Conservation (phyloP, 768 basidiomycete species). For the Asterophora lycoperdoides region DNA sequence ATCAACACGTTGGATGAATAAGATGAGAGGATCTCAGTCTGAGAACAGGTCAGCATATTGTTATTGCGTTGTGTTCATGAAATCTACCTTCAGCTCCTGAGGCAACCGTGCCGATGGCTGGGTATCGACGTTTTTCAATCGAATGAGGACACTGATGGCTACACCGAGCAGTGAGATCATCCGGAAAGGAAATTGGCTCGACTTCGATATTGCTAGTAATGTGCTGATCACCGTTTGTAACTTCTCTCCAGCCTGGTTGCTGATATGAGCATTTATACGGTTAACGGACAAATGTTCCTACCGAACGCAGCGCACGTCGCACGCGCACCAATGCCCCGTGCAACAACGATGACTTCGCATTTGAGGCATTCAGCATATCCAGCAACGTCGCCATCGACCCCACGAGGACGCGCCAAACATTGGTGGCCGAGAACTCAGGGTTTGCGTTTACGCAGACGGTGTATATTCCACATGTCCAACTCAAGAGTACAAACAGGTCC, state of each 20-base stretch:
- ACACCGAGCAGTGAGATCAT: conserved; percentile 58
- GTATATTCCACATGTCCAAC: conserved; percentile 68
- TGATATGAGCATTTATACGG: neutral
- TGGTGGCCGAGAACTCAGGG: conserved; percentile 40
- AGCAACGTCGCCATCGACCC: conserved; percentile 56
- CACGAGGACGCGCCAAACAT: conserved; percentile 49
- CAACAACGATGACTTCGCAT: conserved; percentile 55
- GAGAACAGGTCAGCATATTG: neutral
- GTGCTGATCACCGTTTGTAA: conserved; percentile 50
- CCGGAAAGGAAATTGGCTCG: conserved; percentile 36
- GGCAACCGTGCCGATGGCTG: conserved; percentile 39
- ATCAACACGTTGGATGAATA: conserved; percentile 63
- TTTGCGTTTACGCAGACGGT: conserved; percentile 43
- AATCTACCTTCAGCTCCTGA: conserved; percentile 42
- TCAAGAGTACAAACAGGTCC: conserved; percentile 64
- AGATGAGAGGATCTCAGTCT: conserved; percentile 56
- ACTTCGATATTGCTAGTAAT: conserved; percentile 48
- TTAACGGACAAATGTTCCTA: conserved; percentile 26
- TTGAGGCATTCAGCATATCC: conserved; percentile 54
- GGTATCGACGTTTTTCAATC: conserved; percentile 54
- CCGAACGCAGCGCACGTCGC: conserved; percentile 66
- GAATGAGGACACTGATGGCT: conserved; percentile 64
- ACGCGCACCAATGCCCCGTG: conserved; percentile 57
- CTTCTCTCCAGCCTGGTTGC: conserved; percentile 33
- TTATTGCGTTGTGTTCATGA: neutral